Evolutionary conservation across 2,329 filamentous ascomycete species (phyloP), one percentile per base, ranked within the genome.

Genomic region (Graphilbum sp.): DNA sequence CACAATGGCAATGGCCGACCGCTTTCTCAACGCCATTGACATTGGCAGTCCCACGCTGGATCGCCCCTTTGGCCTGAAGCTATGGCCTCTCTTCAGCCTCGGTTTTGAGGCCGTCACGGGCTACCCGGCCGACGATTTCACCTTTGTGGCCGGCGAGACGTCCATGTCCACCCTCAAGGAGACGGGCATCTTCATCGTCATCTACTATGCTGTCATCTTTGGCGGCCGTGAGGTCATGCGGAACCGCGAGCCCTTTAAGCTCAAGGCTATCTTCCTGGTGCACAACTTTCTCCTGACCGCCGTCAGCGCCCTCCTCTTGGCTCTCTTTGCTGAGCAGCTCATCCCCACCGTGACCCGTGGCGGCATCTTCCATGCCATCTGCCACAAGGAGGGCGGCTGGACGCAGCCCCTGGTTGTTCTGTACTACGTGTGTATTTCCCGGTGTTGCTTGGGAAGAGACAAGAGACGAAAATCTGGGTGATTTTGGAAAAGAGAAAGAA

Each of bases 31-130:
- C 20, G 70, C 12, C 30, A 18, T 32, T 12, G 30, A 32, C n/a
- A 17, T 76, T 44, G 69, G 83, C 55, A 56, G 75, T 48, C 88
- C 88, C 40, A 85, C 85, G 45, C 69, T 96, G 60, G 87, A 95
- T 57, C 76, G 82, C 47, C 88, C 88, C 25, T 96, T 96, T 53
- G 90, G 88, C 58, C 66, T 96, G 49, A 69, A 82, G 46, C 64
- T 95, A 59, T 96, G 90, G 90, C 85, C 88, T 50, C 75, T 92
- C 61, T 96, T 96, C 72, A 81, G 79, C 64, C 84, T 86, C 66
- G 77, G 69, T 50, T 96, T 80, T 62, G 79, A 80, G 56, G 59
- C 67, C 41, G 66, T 85, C 46, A 70, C 72, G 41, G 88, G 88
- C 52, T 93, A 88, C 61, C 77, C 83, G 46, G 78, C 82, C 44